Evolutionary conservation across 768 basidiomycete species (phyloP).

Genomic region (Coprinopsis strossmayeri): DNA sequence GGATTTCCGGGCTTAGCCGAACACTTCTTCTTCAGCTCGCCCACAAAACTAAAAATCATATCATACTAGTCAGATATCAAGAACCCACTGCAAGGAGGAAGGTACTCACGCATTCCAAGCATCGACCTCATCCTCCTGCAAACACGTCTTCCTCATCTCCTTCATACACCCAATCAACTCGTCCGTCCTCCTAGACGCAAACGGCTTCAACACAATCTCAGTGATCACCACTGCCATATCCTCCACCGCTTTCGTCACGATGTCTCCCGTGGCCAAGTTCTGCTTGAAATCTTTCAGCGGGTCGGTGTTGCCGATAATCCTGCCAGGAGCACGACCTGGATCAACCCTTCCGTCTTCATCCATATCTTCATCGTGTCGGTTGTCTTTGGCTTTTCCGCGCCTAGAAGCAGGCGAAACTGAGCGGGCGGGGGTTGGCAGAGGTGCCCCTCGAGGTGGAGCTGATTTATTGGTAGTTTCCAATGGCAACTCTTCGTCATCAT

Average conservation of each 20-base stretch:
- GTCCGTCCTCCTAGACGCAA: conserved; percentile 55
- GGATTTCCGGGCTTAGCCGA: conserved; percentile 46
- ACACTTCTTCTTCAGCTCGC: conserved; percentile 52
- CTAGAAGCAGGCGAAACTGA: conserved; percentile 28
- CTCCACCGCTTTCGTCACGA: conserved; percentile 80
- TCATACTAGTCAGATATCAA: background rate
- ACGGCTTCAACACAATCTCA: conserved; percentile 66
- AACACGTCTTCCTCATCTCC: conserved; percentile 55
- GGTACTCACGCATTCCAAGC: conserved; percentile 66
- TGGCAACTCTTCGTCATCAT: conserved; percentile 24
- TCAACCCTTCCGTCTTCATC: conserved; percentile 23
- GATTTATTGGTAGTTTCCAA: conserved; percentile 20
- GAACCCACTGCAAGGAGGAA: background rate
- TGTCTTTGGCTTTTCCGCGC: conserved; percentile 7
- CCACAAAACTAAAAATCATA: conserved; percentile 52
- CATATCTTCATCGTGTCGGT: background rate
- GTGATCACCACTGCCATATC: conserved; percentile 67
- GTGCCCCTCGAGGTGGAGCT: conserved; percentile 14
- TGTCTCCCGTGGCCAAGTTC: conserved; percentile 66
- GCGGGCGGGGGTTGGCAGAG: conserved; percentile 49
- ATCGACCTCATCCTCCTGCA: conserved; percentile 76
- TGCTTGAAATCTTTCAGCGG: conserved; percentile 74
- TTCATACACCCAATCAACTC: conserved; percentile 74
- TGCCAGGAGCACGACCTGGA: conserved; percentile 52
- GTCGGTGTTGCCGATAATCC: conserved; percentile 68